These are phyloP conservation scores for Talaromyces thailandensis DNA, from an alignment of 495 filamentous ascomycete species.

Conservation along the genomic window DNA sequence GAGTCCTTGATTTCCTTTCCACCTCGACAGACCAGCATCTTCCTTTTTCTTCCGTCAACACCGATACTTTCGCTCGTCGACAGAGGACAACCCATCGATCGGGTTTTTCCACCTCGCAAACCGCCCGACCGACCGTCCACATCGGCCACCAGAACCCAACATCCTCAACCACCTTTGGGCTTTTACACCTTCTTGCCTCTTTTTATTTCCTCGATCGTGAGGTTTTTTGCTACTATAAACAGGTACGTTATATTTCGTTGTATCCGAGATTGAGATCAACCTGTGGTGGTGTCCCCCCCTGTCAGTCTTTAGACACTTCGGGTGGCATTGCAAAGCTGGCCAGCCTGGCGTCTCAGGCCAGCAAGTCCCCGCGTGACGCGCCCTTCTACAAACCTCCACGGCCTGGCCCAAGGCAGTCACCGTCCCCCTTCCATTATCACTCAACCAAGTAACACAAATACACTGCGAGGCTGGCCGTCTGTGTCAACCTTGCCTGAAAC, in stretches of 20 bases:
- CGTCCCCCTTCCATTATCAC: background rate
- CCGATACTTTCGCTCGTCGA: background rate
- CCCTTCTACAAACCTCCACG: background rate
- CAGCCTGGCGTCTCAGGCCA: background rate
- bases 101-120: background rate
- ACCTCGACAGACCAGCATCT: background rate
- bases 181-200: background rate
- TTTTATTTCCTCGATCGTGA: background rate
- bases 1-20: conserved; percentile 24
- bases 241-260: background rate
- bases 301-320: background rate
- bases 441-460: background rate
- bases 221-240: background rate
- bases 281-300: background rate
- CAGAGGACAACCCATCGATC: background rate
- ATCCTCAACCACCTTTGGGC: background rate
- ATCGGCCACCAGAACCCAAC: background rate
- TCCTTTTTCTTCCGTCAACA: background rate
- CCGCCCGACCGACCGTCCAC: background rate
- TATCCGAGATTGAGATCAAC: background rate
- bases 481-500: conserved; percentile 11
- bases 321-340: background rate
- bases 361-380: conserved; percentile 6
- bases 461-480: background rate
- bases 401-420: conserved; percentile 1